phyloP scores from a whole-genome alignment of 176 grass and related monocot genomes.

The Oryza coarctata region DNA sequence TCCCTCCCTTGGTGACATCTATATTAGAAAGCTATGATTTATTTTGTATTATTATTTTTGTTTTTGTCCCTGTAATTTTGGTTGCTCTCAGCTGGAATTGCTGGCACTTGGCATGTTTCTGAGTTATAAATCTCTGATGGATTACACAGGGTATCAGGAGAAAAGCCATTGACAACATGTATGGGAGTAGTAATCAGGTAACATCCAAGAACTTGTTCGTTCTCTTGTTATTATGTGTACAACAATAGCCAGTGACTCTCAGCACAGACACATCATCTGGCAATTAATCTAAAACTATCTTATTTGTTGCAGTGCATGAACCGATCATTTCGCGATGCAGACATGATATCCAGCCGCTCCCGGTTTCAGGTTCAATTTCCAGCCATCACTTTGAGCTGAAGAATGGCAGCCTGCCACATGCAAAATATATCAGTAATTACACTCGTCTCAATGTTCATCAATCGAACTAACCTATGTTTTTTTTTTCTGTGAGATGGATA shows the following conservation, averaged over 20 bases:
- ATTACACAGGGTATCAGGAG: not conserved
- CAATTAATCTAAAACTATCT: constrained; percentile 13
- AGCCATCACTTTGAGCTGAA: constrained; percentile 44
- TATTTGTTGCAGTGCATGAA: constrained; percentile 6
- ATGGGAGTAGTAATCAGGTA: not conserved
- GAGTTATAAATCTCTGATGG: not conserved
- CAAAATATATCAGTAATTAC: constrained; percentile 2
- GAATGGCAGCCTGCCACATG: constrained; percentile 40
- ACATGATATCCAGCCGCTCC: not conserved
- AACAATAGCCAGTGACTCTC: constrained; percentile 23
- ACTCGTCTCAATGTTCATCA: not conserved
- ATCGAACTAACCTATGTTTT: not conserved
- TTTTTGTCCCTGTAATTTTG: not conserved
- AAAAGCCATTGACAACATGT: not conserved
- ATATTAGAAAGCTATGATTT: not conserved
- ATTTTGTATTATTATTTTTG: too few species aligned
- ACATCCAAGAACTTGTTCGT: not conserved
- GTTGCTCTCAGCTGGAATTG: not conserved
- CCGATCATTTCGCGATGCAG: not conserved
- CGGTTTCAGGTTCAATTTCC: not conserved
- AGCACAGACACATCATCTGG: constrained; percentile 34
- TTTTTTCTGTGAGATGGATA: not conserved
- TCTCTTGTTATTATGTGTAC: constrained; percentile 9
- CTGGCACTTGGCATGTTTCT: not conserved
- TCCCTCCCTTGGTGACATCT: too few species aligned